phyloP scores from a whole-genome alignment of 2,329 filamentous ascomycete genomes.

The Aspergillus uvarum region DNA sequence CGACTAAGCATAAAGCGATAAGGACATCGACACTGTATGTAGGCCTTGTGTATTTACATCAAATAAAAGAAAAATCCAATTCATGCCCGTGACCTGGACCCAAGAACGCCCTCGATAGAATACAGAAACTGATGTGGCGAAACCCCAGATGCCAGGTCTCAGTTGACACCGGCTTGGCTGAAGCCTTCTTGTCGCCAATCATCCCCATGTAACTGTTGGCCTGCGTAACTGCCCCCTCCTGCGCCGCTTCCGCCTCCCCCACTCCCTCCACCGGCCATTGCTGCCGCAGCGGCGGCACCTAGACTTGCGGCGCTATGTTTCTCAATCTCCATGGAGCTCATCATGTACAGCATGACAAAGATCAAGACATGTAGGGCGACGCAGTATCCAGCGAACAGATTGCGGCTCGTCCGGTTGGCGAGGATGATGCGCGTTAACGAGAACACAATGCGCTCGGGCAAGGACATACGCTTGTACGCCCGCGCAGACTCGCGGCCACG shows the following conservation, averaged over 20 bases:
- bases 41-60: neutral
- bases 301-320: conserved; percentile 58
- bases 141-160: neutral
- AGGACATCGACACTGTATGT: neutral
- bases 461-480: conserved; percentile 87
- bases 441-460: conserved; percentile 87
- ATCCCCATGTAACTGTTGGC: conserved; percentile 45
- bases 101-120: neutral
- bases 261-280: conserved; percentile 29
- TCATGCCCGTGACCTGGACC: neutral
- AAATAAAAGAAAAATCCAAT: neutral
- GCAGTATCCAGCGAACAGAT: conserved; percentile 91
- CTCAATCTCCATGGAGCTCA: conserved; percentile 68
- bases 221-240: conserved; percentile 26
- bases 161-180: conserved; percentile 26
- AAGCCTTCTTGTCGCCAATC: conserved; percentile 67
- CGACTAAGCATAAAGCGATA: neutral
- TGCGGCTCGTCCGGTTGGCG: conserved; percentile 84
- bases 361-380: conserved; percentile 83
- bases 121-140: neutral
- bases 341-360: conserved; percentile 82
- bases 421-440: conserved; percentile 88
- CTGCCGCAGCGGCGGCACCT: conserved; percentile 42
- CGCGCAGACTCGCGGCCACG: conserved; percentile 87
- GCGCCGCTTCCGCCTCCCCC: conserved; percentile 26